Conservation (phyloP, 108 stramenopile genomes). For the Nitzschia palea region DNA sequence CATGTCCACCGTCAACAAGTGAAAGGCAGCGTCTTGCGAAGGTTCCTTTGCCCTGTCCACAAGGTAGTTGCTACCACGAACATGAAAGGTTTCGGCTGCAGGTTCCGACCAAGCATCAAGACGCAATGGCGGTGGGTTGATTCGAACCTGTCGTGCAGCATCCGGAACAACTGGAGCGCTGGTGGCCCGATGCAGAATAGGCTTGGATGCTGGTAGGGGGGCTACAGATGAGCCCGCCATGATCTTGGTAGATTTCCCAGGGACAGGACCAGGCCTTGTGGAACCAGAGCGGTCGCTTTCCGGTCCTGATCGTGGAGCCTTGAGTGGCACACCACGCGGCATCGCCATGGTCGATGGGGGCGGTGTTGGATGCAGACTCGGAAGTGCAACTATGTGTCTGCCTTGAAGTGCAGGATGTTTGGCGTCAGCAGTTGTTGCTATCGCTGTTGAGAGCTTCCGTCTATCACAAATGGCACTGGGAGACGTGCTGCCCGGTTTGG, state of each 20-base stretch:
- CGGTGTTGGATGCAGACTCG: neutral
- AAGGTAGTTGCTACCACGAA: slow-evolving; percentile 80
- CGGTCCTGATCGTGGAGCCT: neutral
- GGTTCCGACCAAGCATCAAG: slow-evolving; percentile 77
- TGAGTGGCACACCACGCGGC: neutral
- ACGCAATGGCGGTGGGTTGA: slow-evolving; percentile 31
- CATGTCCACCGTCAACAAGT: slow-evolving; percentile 79
- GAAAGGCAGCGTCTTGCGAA: slow-evolving; percentile 73
- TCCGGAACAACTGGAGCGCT: slow-evolving; percentile 4
- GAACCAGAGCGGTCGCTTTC: neutral
- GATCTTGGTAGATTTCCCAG: too few relatives aligned
- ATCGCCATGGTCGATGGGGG: neutral
- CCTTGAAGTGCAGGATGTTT: slow-evolving; percentile 15
- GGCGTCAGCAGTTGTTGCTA: slow-evolving; percentile 5
- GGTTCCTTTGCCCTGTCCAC: slow-evolving; percentile 61
- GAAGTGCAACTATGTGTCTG: neutral
- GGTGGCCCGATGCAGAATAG: neutral
- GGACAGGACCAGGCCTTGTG: too few relatives aligned
- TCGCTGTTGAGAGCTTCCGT: slow-evolving; percentile 13
- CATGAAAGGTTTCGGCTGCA: slow-evolving; percentile 68
- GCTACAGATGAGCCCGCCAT: slow-evolving; percentile 2
- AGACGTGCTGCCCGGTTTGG: slow-evolving; percentile 12
- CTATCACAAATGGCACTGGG: slow-evolving; percentile 6
- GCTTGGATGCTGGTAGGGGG: slow-evolving; percentile 7
- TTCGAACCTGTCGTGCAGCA: neutral